Percentiles rank a stretch among this genome's conserved stretches.
These are phyloP conservation scores for Eimeria tenella DNA, from an alignment of 169 alveolate species.

Conservation along the genomic window DNA sequence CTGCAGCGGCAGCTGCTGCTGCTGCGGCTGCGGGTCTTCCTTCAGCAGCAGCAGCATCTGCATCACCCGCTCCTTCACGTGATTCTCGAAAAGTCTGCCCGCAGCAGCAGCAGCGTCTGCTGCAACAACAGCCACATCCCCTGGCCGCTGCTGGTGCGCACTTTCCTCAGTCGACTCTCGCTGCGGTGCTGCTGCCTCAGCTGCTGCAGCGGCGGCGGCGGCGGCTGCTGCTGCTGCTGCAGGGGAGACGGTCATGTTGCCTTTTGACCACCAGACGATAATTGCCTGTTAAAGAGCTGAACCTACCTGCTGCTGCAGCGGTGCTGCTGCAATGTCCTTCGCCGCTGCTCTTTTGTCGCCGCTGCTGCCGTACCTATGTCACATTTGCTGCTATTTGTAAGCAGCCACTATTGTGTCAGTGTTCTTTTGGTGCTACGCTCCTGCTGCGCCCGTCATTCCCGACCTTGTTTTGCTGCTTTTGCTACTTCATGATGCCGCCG, in stretches of 20 bases:
- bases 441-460: not conserved
- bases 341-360: not conserved
- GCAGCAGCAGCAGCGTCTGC: constrained; percentile 65
- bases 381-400: too few species aligned
- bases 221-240: constrained; percentile 37
- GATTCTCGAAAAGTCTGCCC: constrained; percentile 8
- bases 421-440: too few species aligned
- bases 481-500: not conserved
- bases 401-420: too few species aligned
- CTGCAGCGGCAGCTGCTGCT: not conserved
- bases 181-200: not conserved
- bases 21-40: constrained; percentile 45
- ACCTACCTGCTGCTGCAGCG: not conserved
- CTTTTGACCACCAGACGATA: not conserved
- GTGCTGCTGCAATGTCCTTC: not conserved
- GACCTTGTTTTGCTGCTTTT: not conserved
- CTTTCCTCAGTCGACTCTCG: not conserved
- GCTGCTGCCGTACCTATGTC: not conserved
- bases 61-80: constrained; percentile 32
- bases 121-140: constrained; percentile 15
- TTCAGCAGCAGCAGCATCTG: constrained; percentile 37
- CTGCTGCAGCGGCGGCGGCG: not conserved
- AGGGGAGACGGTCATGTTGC: not conserved
- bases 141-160: not conserved
- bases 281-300: not conserved